Conservation (phyloP, 139 green algal species). For the Pedinophyceae sp. region DNA sequence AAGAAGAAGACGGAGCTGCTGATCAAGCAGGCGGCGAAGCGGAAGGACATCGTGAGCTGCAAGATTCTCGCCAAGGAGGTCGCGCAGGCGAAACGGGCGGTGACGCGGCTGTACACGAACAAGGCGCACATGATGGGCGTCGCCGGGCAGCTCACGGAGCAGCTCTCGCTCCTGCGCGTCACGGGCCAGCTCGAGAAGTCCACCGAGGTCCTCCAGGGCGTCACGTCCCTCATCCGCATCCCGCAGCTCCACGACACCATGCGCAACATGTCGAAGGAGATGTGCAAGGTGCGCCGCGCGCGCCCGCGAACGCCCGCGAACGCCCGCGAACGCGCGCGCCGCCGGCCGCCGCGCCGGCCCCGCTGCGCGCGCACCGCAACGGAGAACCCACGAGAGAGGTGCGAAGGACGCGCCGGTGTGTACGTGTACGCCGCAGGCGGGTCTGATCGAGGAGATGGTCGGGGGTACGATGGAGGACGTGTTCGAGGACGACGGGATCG, state of each 20-base stretch:
- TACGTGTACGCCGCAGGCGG: slow-evolving; percentile 43
- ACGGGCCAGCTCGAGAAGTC: slow-evolving; percentile 50
- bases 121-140: slow-evolving; percentile 72
- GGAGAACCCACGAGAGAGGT: neutral
- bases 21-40: slow-evolving; percentile 63
- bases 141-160: slow-evolving; percentile 49
- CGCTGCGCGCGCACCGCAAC: neutral
- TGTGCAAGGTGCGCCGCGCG: neutral
- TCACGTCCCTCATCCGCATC: slow-evolving; percentile 56
- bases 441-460: slow-evolving; percentile 83
- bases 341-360: neutral
- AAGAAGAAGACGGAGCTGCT: slow-evolving; percentile 53
- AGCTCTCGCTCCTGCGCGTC: slow-evolving; percentile 50
- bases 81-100: slow-evolving; percentile 35
- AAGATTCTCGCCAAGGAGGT: slow-evolving; percentile 63
- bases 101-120: slow-evolving; percentile 50
- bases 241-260: slow-evolving; percentile 57
- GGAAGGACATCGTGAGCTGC: slow-evolving; percentile 44
- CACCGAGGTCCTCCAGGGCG: slow-evolving; percentile 60
- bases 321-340: neutral
- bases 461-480: slow-evolving; percentile 47
- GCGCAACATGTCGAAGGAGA: slow-evolving; percentile 63
- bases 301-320: neutral
- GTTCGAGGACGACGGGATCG: slow-evolving; percentile 44
- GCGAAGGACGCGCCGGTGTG: neutral